Conservation (phyloP, 768 basidiomycete genomes). For the Phanerochaete sordida region DNA sequence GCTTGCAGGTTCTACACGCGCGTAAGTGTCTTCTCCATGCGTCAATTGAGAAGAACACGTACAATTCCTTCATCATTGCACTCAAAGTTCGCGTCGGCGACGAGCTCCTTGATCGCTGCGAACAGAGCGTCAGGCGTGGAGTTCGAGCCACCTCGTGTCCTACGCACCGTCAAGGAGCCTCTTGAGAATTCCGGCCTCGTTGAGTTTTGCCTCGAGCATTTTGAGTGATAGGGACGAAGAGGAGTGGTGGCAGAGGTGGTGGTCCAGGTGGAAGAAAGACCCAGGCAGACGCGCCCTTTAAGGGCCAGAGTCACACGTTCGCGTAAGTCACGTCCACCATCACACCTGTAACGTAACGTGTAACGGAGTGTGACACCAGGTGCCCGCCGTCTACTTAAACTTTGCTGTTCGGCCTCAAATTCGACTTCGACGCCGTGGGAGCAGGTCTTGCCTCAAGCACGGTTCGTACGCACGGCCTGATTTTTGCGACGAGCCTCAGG, state of each 20-base stretch:
- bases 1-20: slow-evolving; percentile 75
- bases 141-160: background rate
- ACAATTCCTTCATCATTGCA: slow-evolving; percentile 95
- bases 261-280: background rate
- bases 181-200: slow-evolving; percentile 10
- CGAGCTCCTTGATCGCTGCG: slow-evolving; percentile 97
- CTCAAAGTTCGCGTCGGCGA: slow-evolving; percentile 96
- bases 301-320: background rate
- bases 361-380: background rate
- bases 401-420: background rate
- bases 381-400: no score
- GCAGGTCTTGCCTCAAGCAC: no score
- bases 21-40: background rate
- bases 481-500: no score
- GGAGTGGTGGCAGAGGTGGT: background rate
- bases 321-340: background rate
- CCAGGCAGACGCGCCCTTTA: background rate
- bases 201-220: slow-evolving; percentile 13
- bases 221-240: background rate
- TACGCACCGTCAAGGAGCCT: slow-evolving; percentile 77
- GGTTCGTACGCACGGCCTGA: no score
- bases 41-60: background rate
- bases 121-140: background rate
- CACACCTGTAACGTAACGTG: background rate
- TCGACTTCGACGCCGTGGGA: no score